These are phyloP conservation scores for Tylopilus balloui DNA, from an alignment of 768 basidiomycete species.

Conservation along the genomic window DNA sequence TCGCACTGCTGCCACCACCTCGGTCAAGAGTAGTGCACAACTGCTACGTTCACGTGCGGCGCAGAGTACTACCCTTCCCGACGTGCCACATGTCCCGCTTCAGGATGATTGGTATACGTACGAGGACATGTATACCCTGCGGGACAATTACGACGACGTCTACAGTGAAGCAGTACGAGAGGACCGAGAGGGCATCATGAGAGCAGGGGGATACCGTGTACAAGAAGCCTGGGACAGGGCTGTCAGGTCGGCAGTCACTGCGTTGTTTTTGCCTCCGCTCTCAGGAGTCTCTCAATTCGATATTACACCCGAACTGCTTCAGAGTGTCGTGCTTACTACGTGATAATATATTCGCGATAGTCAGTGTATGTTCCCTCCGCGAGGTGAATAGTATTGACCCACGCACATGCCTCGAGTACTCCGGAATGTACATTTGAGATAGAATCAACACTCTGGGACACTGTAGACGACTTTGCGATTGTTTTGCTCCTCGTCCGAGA, in stretches of 20 bases:
- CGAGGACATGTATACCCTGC: constrained; percentile 59
- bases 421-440: not conserved
- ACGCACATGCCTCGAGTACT: not conserved
- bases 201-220: constrained; percentile 76
- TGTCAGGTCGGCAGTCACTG: constrained; percentile 66
- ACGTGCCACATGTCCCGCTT: constrained; percentile 75
- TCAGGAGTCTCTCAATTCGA: constrained; percentile 25
- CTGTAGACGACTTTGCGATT: constrained; percentile 52
- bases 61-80: constrained; percentile 62
- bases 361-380: not conserved
- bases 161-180: constrained; percentile 71
- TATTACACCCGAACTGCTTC: constrained; percentile 13
- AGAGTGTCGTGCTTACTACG: constrained; percentile 44
- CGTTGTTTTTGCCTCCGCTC: constrained; percentile 58
- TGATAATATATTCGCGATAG: constrained; percentile 19
- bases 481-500: constrained; percentile 50
- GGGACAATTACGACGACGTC: constrained; percentile 63
- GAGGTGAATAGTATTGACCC: not conserved
- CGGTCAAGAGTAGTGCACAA: constrained; percentile 43
- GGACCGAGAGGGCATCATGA: constrained; percentile 74
- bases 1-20: constrained; percentile 41
- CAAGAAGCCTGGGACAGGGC: constrained; percentile 87
- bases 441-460: constrained; percentile 29
- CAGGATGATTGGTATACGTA: constrained; percentile 75
- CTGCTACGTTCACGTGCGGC: constrained; percentile 60